These are phyloP conservation scores for Leccinum imitatum DNA, from an alignment of 768 basidiomycete genomes.

Conservation along the genomic window DNA sequence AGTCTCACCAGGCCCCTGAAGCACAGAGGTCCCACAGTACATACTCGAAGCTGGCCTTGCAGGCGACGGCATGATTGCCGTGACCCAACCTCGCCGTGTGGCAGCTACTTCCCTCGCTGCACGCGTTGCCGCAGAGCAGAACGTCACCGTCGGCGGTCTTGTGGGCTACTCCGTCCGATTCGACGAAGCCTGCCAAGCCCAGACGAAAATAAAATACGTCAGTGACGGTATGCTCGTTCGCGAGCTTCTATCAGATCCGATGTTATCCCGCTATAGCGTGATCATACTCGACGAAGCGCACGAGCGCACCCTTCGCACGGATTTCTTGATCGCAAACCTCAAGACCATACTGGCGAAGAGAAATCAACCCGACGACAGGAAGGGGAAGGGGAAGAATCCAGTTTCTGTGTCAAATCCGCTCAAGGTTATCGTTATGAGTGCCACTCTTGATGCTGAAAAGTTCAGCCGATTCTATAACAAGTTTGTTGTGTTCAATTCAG, in stretches of 20 bases:
- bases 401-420: conserved; percentile 54
- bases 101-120: conserved; percentile 93
- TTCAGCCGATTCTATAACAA: conserved; percentile 85
- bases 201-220: conserved; percentile 91
- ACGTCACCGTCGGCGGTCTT: conserved; percentile 62
- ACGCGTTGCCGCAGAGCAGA: conserved; percentile 86
- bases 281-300: conserved; percentile 97
- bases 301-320: conserved; percentile 92
- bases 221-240: conserved; percentile 98
- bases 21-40: conserved; percentile 93
- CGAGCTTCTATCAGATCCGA: conserved; percentile 79
- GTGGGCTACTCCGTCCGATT: conserved; percentile 98
- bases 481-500: conserved; percentile 44
- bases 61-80: conserved; percentile 73
- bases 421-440: conserved; percentile 96
- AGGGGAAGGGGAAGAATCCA: conserved; percentile 42
- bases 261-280: conserved; percentile 80
- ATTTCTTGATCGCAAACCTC: conserved; percentile 87
- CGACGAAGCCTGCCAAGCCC: conserved; percentile 70
- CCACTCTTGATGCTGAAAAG: conserved; percentile 93
- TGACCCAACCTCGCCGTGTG: conserved; percentile 94
- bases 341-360: conserved; percentile 75
- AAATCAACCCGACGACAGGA: conserved; percentile 49
- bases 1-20: conserved; percentile 29
- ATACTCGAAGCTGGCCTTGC: conserved; percentile 80